phyloP scores from a whole-genome alignment of 1,139 yeast species.

The Pichia sp. region DNA sequence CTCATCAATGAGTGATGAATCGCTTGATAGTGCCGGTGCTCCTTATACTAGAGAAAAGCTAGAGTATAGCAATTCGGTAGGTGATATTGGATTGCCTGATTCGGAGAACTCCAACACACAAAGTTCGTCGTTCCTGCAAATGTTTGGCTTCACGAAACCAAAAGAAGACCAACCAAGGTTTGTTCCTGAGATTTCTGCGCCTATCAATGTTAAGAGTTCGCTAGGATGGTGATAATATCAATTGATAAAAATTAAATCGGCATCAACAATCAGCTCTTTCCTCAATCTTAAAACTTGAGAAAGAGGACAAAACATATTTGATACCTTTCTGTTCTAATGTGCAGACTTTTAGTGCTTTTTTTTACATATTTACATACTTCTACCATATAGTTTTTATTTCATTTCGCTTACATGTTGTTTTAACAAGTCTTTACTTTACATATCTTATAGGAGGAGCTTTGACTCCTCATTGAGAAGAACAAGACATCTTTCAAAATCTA shows the following conservation, averaged over 20 bases:
- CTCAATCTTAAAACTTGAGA: background rate
- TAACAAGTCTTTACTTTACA: background rate
- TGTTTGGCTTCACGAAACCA: constrained; percentile 15
- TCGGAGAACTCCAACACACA: constrained; percentile 4
- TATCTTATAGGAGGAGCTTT: constrained; percentile 11
- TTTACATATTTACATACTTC: background rate
- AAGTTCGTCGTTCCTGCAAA: constrained; percentile 15
- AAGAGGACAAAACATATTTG: background rate
- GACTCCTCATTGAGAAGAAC: constrained; percentile 20
- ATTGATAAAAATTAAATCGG: background rate
- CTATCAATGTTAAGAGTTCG: constrained; percentile 46
- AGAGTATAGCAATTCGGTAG: constrained; percentile 10
- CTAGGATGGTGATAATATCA: constrained; percentile 45
- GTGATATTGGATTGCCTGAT: constrained; percentile 16
- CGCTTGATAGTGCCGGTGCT: background rate
- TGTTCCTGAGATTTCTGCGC: constrained; percentile 41
- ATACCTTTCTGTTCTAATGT: background rate
- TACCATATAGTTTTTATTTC: background rate
- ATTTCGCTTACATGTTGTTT: background rate
- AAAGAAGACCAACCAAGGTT: constrained; percentile 23
- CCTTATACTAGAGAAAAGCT: constrained; percentile 1
- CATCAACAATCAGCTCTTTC: background rate
- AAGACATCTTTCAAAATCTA: constrained; percentile 22
- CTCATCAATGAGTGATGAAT: constrained; percentile 11
- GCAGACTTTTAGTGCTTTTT: background rate